phyloP scores from a whole-genome alignment of 2,329 filamentous ascomycete species.

The Daldinia sp. region DNA sequence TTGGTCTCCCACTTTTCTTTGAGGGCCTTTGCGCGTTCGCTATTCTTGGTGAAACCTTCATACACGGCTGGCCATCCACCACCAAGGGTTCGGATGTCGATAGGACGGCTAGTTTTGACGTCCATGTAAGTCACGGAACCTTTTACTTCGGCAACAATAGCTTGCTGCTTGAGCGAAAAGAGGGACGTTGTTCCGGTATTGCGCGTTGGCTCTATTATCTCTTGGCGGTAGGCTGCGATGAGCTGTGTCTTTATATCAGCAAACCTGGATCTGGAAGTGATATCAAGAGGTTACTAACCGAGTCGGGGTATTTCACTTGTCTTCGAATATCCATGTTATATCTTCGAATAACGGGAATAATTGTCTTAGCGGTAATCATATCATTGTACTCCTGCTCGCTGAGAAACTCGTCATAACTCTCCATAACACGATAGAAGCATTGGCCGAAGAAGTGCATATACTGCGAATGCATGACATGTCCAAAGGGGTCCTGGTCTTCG shows the following conservation, averaged over 20 bases:
- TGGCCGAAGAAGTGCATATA: slow-evolving; percentile 45
- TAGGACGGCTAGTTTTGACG: slow-evolving; percentile 39
- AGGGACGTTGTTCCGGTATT: slow-evolving; percentile 36
- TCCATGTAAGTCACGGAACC: slow-evolving; percentile 43
- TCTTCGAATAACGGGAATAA: slow-evolving; percentile 42
- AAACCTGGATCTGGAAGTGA: background rate
- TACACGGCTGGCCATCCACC: slow-evolving; percentile 40
- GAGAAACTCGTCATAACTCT: slow-evolving; percentile 46
- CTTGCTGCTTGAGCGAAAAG: slow-evolving; percentile 44
- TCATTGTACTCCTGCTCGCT: slow-evolving; percentile 44
- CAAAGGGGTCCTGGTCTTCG: slow-evolving; percentile 47
- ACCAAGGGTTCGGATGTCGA: slow-evolving; percentile 42
- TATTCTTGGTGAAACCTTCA: slow-evolving; percentile 22
- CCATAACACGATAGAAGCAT: slow-evolving; percentile 44
- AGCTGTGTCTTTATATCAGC: slow-evolving; percentile 20
- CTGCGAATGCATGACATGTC: slow-evolving; percentile 46
- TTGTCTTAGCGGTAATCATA: slow-evolving; percentile 42
- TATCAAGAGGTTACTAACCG: slow-evolving; percentile 5
- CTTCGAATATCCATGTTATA: slow-evolving; percentile 42
- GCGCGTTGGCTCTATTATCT: slow-evolving; percentile 39
- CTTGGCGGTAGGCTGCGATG: slow-evolving; percentile 41
- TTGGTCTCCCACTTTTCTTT: background rate
- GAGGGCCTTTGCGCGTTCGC: background rate
- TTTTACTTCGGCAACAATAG: slow-evolving; percentile 42
- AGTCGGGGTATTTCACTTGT: slow-evolving; percentile 43